A percentile compares a stretch with the other conserved stretches of the same genome.
Evolutionary conservation across 495 filamentous ascomycete genomes (phyloP).

Genomic region (Penicillium lividum): DNA sequence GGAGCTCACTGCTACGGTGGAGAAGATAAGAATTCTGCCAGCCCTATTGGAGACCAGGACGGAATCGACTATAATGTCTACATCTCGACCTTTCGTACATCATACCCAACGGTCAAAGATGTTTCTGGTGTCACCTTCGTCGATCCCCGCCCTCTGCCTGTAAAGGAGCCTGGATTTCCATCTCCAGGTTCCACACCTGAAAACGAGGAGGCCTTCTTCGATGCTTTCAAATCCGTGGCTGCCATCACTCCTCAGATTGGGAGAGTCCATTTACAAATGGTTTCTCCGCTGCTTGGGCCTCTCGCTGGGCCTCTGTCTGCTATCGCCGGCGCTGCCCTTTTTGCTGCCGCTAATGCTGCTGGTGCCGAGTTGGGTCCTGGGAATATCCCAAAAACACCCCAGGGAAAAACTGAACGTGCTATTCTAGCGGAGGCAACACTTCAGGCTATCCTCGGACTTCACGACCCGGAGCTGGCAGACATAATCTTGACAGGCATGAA

Average conservation of each 20-base stretch:
- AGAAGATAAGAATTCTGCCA: conserved; percentile 1
- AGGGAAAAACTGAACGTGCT: not conserved
- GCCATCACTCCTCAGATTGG: not conserved
- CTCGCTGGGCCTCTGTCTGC: not conserved
- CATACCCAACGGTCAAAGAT: not conserved
- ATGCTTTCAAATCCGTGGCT: conserved; percentile 1
- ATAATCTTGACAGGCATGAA: not conserved
- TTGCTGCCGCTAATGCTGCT: not conserved
- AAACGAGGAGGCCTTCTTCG: not conserved
- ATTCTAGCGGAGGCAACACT: conserved; percentile 1
- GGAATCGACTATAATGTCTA: conserved; percentile 1
- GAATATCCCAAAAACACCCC: not conserved
- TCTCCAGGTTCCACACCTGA: not conserved
- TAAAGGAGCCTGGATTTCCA: too few relatives aligned
- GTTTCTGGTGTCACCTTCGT: not conserved
- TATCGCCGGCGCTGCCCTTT: not conserved
- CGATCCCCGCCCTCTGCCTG: not conserved
- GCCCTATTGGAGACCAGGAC: not conserved
- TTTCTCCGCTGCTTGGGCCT: not conserved
- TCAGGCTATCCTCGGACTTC: not conserved
- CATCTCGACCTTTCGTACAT: not conserved
- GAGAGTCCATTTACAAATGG: not conserved
- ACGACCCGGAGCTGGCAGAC: not conserved
- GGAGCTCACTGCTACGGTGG: not conserved
- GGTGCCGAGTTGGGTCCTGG: not conserved